phyloP scores from a whole-genome alignment of 2,329 filamentous ascomycete species.

The Stromatinia cepivora region DNA sequence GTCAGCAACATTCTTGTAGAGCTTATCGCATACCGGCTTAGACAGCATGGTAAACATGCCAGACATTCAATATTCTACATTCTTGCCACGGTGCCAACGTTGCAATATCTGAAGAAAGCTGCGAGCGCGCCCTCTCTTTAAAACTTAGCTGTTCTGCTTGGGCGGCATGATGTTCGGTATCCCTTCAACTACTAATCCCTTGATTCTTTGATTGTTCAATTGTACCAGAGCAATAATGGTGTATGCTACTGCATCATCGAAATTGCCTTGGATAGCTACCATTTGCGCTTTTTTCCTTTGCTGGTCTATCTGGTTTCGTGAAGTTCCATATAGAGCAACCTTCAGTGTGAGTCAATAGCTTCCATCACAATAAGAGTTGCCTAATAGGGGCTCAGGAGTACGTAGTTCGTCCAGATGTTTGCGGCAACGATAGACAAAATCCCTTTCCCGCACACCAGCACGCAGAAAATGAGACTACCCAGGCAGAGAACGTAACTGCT shows the following conservation, averaged over 20 bases:
- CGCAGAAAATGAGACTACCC: not conserved
- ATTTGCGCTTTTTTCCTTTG: not conserved
- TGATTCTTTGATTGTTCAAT: not conserved
- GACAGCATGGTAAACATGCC: not conserved
- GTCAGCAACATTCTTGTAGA: not conserved
- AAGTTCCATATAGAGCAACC: not conserved
- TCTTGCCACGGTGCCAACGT: not conserved
- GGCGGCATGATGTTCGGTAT: not conserved
- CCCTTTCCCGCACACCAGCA: not conserved
- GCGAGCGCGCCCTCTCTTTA: not conserved
- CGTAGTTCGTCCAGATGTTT: not conserved
- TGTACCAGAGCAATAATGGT: not conserved
- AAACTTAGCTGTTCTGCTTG: not conserved
- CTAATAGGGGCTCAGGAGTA: not conserved
- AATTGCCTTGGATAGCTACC: constrained; percentile 1
- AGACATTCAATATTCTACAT: not conserved
- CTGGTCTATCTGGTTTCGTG: not conserved
- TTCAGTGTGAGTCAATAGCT: not conserved
- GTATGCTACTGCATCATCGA: constrained; percentile 5
- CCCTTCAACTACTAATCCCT: not conserved
- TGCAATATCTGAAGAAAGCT: not conserved
- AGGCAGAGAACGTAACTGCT: not conserved
- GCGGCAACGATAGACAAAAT: not conserved
- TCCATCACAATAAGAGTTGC: not conserved
- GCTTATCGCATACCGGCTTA: not conserved